Base-by-base conservation (phyloP, 2,329 filamentous ascomycete species). In the Epichloe scottii region DNA sequence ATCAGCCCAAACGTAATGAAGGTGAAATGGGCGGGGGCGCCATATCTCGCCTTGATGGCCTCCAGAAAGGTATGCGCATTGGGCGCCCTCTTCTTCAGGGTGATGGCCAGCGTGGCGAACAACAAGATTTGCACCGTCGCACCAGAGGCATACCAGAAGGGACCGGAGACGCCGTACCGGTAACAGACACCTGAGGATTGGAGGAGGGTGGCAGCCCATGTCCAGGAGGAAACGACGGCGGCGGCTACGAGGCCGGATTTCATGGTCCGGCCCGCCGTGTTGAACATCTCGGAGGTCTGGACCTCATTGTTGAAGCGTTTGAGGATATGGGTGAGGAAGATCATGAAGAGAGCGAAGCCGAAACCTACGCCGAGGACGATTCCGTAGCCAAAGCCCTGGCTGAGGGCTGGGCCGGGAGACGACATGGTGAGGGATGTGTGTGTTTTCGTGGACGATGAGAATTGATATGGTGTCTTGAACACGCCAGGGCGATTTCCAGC, bases 261-360 rank as follows among this genome's bases (percentile, higher is more conserved):
- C 57, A 95, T 87, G 1, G 87, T 89, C 55, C 90, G 77, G 17
- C 89, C 89, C 47, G 89, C 89, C 0, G 89, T 95, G 56, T 79
- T 89, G 74, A 95, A 95, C 80, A 89, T 93, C 70, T 95, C 89
- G 0, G 86, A 90, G 0, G 90, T 95, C 66, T 95, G 89, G 3
- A 90, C 72, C 65, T 93, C 89, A 47, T 67, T 65, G 58, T 69
- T 70, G 59, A 68, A 79, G 62, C 81, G 72, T 61, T 82, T 84
- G 52, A 87, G 69, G 30, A 85, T 75, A 66, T 82, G 84, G 2
- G 83, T 87, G n/a, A 82, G 82, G 49, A 79, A 68, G 60, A 86
- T 86, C 84, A 87, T 87, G 54, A 83, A 80, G 53, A 89, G 69
- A 39, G 86, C 83, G 67, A 90, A 90, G 26, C 78, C 75, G 59